phyloP scores from a whole-genome alignment of 441 rosid species.

The Mallotus japonicus region DNA sequence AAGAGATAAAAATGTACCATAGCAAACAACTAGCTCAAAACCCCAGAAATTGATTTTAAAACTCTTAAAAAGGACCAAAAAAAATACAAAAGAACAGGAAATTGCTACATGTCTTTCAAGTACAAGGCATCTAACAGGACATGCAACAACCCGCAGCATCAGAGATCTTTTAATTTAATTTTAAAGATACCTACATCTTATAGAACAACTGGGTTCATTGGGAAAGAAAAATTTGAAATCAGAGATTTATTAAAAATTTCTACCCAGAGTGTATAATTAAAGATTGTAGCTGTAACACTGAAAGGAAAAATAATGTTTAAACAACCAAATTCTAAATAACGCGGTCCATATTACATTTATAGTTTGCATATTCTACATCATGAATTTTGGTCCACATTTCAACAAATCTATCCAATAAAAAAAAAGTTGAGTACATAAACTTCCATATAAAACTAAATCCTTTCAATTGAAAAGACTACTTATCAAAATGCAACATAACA shows the following conservation, averaged over 20 bases:
- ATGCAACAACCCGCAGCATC: background rate
- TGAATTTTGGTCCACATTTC: background rate
- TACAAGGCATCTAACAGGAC: background rate
- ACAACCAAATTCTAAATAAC: background rate
- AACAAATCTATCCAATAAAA: background rate
- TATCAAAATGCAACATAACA: background rate
- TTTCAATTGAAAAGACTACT: background rate
- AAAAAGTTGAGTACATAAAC: background rate
- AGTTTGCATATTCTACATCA: background rate
- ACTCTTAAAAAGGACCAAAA: background rate
- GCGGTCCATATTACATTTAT: background rate
- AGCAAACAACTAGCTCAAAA: background rate
- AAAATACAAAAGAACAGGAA: background rate
- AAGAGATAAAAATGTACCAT: conserved; percentile 4
- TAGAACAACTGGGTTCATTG: too few relatives aligned
- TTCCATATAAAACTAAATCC: background rate
- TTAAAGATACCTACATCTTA: too few relatives aligned
- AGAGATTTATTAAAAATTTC: background rate
- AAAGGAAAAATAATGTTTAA: background rate
- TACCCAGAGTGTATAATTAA: background rate
- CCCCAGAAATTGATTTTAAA: conserved; percentile 1
- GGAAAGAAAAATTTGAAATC: background rate
- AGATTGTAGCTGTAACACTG: background rate
- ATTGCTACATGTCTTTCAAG: background rate
- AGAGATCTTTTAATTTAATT: background rate